Evolutionary conservation across 768 basidiomycete genomes (phyloP), one percentile per base, ranked within the genome.

Genomic region (Tubosaeta sp.): DNA sequence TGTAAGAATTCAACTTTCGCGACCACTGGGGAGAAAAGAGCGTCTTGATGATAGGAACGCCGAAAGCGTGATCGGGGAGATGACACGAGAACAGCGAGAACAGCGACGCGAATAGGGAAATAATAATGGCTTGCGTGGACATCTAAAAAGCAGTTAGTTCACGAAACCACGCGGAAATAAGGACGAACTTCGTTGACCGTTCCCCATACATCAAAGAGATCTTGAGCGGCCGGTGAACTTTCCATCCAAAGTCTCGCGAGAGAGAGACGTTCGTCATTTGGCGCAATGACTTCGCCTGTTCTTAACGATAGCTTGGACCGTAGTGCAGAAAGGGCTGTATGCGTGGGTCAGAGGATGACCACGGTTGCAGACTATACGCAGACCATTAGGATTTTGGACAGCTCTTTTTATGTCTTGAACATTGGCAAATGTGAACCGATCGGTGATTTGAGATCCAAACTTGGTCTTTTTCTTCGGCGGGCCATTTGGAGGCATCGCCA

Each of bases 151-250:
- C 29, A n/a, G 13, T 58, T 35, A 46, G 48, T 26, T 32, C 33
- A 42, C 37, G 14, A 17, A 33, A 37, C 3, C 10, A 43, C 17
- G 8, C 4, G 6, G 3, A 38, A 31, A 42, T 31, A 6, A 8
- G 10, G 8, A 70, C 80, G 16, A 51, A 86, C 86, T 31, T 77
- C 72, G 43, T 72, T 76, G 2, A 74, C 55, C 7, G 60, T 65
- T 50, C 85, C 83, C 85, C 85, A 89, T 13, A 85, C 57, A 17
- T 70, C 63, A 59, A 91, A 86, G 4, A 90, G 48, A 49, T 88
- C 83, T 32, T 75, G 72, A 26, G 79, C 82, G 2, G 78, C 81
- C 0, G 83, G 77, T 11, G 73, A 74, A 11, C 61, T 67, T 34
- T 80, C 79, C 57, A 91, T 66, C 86, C 87, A 91, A 39, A 74